A percentile compares a stretch with the other conserved stretches of the same genome.
phyloP scores from a whole-genome alignment of 768 basidiomycete genomes.

The Lyophyllum semitale region DNA sequence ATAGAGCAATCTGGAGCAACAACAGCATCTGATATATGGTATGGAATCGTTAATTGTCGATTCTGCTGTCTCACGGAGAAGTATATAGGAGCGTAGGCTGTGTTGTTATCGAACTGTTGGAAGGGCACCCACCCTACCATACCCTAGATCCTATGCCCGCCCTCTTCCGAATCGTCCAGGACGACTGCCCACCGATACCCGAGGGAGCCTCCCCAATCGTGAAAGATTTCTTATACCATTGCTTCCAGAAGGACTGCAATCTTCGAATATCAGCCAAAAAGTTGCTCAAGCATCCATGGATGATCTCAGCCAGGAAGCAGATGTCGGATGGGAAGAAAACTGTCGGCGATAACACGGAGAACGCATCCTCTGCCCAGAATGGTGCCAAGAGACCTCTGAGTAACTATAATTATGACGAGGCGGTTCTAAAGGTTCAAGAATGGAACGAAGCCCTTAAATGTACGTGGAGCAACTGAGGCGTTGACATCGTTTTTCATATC shows the following conservation, averaged over 20 bases:
- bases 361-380: constrained; percentile 32
- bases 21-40: constrained; percentile 95
- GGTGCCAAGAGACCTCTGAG: constrained; percentile 51
- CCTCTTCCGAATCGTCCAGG: constrained; percentile 96
- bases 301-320: constrained; percentile 82
- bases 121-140: constrained; percentile 92
- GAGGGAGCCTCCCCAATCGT: constrained; percentile 94
- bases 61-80: constrained; percentile 1
- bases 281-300: constrained; percentile 93
- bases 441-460: constrained; percentile 98
- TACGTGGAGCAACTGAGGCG: constrained; percentile 32
- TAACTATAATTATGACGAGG: constrained; percentile 92
- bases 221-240: constrained; percentile 95
- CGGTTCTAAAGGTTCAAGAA: constrained; percentile 92
- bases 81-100: constrained; percentile 82
- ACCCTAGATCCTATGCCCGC: constrained; percentile 98
- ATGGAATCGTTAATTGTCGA: background rate
- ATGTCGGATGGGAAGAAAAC: constrained; percentile 45
- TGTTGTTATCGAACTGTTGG: constrained; percentile 94
- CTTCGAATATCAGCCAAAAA: constrained; percentile 94
- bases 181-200: constrained; percentile 95
- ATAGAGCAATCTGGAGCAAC: constrained; percentile 98
- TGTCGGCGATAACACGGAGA: constrained; percentile 33
- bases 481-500: constrained; percentile 4
- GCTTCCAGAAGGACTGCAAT: constrained; percentile 98